phyloP scores from a whole-genome alignment of 106 monocot genomes.

The Triglochin maritima region DNA sequence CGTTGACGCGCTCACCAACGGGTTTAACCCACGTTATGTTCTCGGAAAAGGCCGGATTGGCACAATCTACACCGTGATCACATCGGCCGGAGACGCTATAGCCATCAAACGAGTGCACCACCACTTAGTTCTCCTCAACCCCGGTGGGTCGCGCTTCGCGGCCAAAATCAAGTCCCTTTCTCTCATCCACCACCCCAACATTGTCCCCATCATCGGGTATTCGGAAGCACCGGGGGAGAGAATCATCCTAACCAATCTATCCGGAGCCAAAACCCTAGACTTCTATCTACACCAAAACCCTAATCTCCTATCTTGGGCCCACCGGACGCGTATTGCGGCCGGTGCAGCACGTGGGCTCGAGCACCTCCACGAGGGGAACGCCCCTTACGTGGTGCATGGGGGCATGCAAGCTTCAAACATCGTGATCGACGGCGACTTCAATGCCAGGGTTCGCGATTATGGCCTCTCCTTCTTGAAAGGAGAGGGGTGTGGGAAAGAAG shows the following conservation, averaged over 20 bases:
- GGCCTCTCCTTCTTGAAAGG: slow-evolving; percentile 24
- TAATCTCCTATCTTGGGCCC: slow-evolving; percentile 14
- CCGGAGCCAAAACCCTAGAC: slow-evolving; percentile 19
- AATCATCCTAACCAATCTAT: slow-evolving; percentile 26
- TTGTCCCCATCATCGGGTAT: slow-evolving; percentile 33
- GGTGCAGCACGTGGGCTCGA: slow-evolving; percentile 35
- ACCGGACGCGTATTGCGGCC: slow-evolving; percentile 23
- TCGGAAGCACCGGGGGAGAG: slow-evolving; percentile 44
- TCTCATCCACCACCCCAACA: slow-evolving; percentile 29
- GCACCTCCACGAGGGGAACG: slow-evolving; percentile 30
- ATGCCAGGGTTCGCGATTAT: slow-evolving; percentile 25
- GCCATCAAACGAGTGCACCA: slow-evolving; percentile 37
- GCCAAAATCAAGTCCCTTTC: slow-evolving; percentile 32
- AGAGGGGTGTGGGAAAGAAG: slow-evolving; percentile 17
- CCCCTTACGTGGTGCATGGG: slow-evolving; percentile 24
- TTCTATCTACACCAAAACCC: slow-evolving; percentile 6
- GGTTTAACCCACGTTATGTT: slow-evolving; percentile 26
- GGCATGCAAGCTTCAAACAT: slow-evolving; percentile 20
- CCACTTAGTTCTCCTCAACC: slow-evolving; percentile 20
- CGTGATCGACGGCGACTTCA: slow-evolving; percentile 16
- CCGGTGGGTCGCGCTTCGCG: slow-evolving; percentile 27
- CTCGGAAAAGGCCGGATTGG: slow-evolving; percentile 25
- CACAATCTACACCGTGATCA: slow-evolving; percentile 29
- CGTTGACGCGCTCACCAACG: slow-evolving; percentile 30
- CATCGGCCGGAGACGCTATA: slow-evolving; percentile 11